Evolutionary conservation across 768 basidiomycete species (phyloP), one percentile per base, ranked within the genome.

Genomic region (Leccinum subgranulosum): DNA sequence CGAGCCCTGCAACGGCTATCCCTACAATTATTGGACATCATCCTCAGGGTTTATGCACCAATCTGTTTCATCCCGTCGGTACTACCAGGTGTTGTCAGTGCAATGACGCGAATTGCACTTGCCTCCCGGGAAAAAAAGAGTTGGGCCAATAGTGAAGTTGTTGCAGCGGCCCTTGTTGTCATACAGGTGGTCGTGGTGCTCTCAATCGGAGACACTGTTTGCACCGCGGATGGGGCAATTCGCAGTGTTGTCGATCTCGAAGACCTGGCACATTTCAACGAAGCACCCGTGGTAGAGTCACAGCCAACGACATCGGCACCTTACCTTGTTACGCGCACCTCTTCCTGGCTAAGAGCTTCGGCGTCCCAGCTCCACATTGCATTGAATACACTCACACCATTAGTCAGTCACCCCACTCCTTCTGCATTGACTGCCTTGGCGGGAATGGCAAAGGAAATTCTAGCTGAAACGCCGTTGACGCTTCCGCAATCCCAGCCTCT

Each of bases 351-450:
- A 46, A 81, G 79, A 21, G 93, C 83, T 34, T 94, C 92, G 1
- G 78, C 90, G 2, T 81, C 91, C 6, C 94, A 97, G 65, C 74
- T 98, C 11, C 84, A 89, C 48, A 87, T 92, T 23, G 92, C 94
- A 8, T 69, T 98, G 52, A 90, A 92, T 62, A 76, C 87, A 0
- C 75, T 98, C 19, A 81, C 87, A 1, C 80, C 87, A 1, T 77
- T 93, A 12, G 72, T 88, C 12, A 79, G 82, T 3, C 93, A 96
- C 66, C 84, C 87, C 12, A 90, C 83, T 1, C 78, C 88, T 3
- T 70, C 76, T 4, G 92, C 89, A 6, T 81, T 89, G 14, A 60
- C 72, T 21, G 84, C 84, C 0, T 74, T 96, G 9, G 74, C 76
- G 27, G 65, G 72, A 1, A 81, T 92, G 64, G 85, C 89, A 3